These are phyloP conservation scores for Pyropia haitanensis DNA, from an alignment of 23 red algal species.

Conservation along the genomic window DNA sequence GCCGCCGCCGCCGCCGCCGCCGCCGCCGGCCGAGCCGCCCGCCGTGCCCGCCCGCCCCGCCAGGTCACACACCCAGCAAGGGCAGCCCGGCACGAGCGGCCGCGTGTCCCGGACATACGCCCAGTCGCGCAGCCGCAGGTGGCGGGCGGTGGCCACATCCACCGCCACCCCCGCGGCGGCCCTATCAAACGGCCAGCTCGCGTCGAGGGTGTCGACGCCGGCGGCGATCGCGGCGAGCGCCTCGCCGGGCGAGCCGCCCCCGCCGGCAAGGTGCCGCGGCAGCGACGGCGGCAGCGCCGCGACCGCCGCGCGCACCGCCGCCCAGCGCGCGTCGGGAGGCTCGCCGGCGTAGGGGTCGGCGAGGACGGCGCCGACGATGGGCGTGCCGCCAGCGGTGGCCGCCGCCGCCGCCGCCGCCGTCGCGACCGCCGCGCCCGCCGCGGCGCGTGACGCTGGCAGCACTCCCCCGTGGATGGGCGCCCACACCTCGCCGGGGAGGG, in stretches of 20 bases:
- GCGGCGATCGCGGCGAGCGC: constrained; percentile 41
- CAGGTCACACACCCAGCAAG: constrained; percentile 19
- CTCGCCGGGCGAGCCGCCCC: constrained; percentile 42
- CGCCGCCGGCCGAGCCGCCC: no score
- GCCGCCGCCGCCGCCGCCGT: constrained; percentile 2
- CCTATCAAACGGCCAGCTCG: constrained; percentile 48
- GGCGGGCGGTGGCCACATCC: constrained; percentile 3
- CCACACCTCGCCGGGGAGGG: neutral
- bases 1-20: no score
- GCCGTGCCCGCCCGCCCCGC: neutral
- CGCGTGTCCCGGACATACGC: neutral
- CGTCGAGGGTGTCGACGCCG: constrained; percentile 65
- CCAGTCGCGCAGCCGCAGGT: constrained; percentile 21
- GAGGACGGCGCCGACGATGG: constrained; percentile 16
- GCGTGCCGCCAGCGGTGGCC: neutral
- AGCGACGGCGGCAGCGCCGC: neutral
- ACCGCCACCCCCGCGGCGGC: constrained; percentile 41
- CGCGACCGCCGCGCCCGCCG: neutral
- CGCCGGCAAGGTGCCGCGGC: constrained; percentile 27
- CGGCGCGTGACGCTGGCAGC: neutral
- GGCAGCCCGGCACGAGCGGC: constrained; percentile 27
- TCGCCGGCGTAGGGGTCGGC: constrained; percentile 50
- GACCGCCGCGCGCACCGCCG: constrained; percentile 14
- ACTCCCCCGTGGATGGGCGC: constrained; percentile 26
- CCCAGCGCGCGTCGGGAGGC: constrained; percentile 8